Evolutionary conservation across 2,329 filamentous ascomycete species (phyloP).

Genomic region (Phyllosticta citriasiana): DNA sequence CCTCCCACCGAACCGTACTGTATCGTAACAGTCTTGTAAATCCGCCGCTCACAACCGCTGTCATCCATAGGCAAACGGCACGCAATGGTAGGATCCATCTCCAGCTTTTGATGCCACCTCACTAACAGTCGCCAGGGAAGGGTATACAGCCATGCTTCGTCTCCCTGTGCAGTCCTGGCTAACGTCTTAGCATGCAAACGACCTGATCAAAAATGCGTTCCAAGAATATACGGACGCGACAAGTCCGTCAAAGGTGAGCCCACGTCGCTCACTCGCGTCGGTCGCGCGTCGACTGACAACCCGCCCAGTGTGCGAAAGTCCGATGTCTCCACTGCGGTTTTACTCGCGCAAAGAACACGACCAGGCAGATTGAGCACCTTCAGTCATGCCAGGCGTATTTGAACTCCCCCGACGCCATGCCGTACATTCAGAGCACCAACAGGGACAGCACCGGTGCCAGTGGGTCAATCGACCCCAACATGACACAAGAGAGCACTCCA

Average conservation of each 20-base stretch:
- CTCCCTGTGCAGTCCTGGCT: not conserved
- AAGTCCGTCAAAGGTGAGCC: conserved; percentile 29
- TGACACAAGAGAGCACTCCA: conserved; percentile 9
- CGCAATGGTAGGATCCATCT: not conserved
- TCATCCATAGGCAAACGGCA: not conserved
- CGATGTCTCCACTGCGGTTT: conserved; percentile 41
- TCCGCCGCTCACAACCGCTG: not conserved
- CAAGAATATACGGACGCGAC: conserved; percentile 32
- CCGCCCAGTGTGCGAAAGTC: conserved; percentile 36
- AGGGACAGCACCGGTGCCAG: not conserved
- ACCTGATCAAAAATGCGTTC: conserved; percentile 31
- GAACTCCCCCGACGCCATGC: conserved; percentile 33
- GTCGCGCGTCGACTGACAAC: not conserved
- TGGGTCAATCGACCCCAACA: conserved; percentile 4
- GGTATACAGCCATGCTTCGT: not conserved
- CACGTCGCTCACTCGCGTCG: not conserved
- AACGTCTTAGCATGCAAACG: conserved; percentile 26
- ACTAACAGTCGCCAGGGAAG: not conserved
- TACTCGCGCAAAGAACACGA: conserved; percentile 41
- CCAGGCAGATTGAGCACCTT: conserved; percentile 41
- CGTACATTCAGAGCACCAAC: conserved; percentile 16
- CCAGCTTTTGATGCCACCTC: not conserved
- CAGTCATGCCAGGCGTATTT: conserved; percentile 36
- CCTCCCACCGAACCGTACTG: not conserved
- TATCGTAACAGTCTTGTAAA: not conserved